A percentile compares a stretch with the other conserved stretches of the same genome.
phyloP scores from a whole-genome alignment of 176 grass and related monocot species.

The Cymbopogon citratus region DNA sequence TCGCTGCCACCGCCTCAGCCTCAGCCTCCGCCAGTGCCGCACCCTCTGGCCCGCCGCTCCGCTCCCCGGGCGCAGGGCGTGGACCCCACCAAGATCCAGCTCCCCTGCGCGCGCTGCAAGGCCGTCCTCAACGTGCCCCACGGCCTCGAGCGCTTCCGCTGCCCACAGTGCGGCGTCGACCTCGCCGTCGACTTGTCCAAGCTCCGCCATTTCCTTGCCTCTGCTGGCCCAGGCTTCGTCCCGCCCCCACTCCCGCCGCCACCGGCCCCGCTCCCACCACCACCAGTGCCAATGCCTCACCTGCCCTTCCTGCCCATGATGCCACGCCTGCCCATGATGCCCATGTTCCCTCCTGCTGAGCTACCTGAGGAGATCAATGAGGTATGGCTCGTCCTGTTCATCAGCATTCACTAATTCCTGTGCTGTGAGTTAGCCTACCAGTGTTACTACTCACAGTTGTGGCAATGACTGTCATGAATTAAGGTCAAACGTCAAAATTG shows the following conservation, averaged over 20 bases:
- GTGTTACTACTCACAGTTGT: no score
- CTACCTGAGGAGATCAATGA: conserved; percentile 47
- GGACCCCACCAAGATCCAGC: conserved; percentile 35
- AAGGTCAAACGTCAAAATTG: background rate
- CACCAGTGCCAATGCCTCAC: conserved; percentile 36
- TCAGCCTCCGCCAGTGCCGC: background rate
- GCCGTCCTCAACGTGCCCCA: conserved; percentile 77
- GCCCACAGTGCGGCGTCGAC: conserved; percentile 82
- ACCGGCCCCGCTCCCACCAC: background rate
- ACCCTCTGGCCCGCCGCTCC: background rate
- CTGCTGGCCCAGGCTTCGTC: conserved; percentile 14
- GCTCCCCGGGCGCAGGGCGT: conserved; percentile 22
- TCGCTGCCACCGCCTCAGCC: background rate
- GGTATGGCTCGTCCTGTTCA: no score
- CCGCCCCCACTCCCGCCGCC: conserved; percentile 18
- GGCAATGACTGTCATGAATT: background rate
- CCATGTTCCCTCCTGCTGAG: background rate
- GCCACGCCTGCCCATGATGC: conserved; percentile 25
- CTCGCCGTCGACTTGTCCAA: conserved; percentile 69
- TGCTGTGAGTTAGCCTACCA: no score
- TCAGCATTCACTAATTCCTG: no score
- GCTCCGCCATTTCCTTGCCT: conserved; percentile 36
- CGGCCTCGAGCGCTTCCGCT: conserved; percentile 72
- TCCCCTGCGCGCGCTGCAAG: conserved; percentile 49
- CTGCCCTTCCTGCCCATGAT: conserved; percentile 51